A percentile compares a stretch with the other conserved stretches of the same genome.
These are phyloP conservation scores for Aspergillus novofumigatus DNA, from an alignment of 2,329 filamentous ascomycete species.

Conservation along the genomic window DNA sequence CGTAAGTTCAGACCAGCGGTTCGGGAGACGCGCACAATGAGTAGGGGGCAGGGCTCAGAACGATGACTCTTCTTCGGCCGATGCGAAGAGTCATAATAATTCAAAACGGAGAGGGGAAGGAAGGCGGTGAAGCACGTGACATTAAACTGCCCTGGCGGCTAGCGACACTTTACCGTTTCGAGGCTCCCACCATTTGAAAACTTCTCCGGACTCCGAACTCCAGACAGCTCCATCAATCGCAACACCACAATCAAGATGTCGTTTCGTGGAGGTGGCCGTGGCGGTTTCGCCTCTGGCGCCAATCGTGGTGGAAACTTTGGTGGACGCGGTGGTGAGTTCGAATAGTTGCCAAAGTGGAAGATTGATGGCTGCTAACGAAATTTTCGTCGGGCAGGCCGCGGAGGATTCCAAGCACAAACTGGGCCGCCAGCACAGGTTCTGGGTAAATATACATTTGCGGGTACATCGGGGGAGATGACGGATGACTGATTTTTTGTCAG, in stretches of 20 bases:
- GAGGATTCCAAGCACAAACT: constrained; percentile 55
- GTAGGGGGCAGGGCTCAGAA: constrained; percentile 7
- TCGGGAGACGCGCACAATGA: constrained; percentile 18
- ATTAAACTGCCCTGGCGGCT: constrained; percentile 31
- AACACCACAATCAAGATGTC: constrained; percentile 51
- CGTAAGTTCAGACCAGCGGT: constrained; percentile 9
- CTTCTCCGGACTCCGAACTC: constrained; percentile 28
- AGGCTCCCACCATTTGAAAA: constrained; percentile 43
- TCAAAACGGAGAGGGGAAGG: constrained; percentile 20
- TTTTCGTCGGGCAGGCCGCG: constrained; percentile 50
- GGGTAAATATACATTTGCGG: constrained; percentile 38
- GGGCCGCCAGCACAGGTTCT: constrained; percentile 61
- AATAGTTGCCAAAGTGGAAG: constrained; percentile 18
- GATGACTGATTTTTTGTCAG: constrained; percentile 45
- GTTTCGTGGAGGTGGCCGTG: constrained; percentile 56
- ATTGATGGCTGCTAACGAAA: constrained; percentile 26
- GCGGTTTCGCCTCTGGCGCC: constrained; percentile 49
- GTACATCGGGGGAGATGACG: not conserved
- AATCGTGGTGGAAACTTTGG: constrained; percentile 47
- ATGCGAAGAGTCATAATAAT: constrained; percentile 2
- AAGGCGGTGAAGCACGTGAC: constrained; percentile 35
- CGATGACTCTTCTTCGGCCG: constrained; percentile 9
- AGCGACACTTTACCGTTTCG: constrained; percentile 41
- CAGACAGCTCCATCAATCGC: constrained; percentile 21
- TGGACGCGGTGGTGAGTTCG: constrained; percentile 39